Percentiles rank a stretch among this genome's conserved stretches.
These are phyloP conservation scores for Ogataea minuta DNA, from an alignment of 805 yeast species.

Conservation along the genomic window DNA sequence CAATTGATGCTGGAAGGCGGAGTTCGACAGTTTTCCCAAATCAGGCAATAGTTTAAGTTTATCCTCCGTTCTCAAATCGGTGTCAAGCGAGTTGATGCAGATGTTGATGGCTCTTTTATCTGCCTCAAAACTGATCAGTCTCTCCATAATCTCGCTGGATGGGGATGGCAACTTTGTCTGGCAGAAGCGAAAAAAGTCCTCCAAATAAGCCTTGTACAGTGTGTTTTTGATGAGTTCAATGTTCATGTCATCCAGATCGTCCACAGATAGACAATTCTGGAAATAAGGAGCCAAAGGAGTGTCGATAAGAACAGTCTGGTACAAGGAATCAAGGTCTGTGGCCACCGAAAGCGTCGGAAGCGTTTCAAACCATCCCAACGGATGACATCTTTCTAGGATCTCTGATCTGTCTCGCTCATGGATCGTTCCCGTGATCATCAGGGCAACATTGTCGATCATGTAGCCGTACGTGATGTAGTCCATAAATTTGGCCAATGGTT, in stretches of 20 bases:
- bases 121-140: conserved; percentile 83
- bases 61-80: conserved; percentile 74
- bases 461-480: conserved; percentile 94
- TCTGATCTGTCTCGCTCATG: conserved; percentile 92
- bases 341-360: conserved; percentile 93
- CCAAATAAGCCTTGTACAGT: conserved; percentile 88
- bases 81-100: conserved; percentile 81
- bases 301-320: conserved; percentile 88
- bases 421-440: conserved; percentile 95
- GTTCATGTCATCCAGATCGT: conserved; percentile 91
- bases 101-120: conserved; percentile 94
- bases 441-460: conserved; percentile 96
- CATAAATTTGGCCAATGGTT: conserved; percentile 76
- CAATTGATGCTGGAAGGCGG: conserved; percentile 62
- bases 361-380: conserved; percentile 98
- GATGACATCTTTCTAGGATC: conserved; percentile 87
- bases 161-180: conserved; percentile 63
- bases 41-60: conserved; percentile 72
- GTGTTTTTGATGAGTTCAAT: conserved; percentile 93
- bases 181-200: conserved; percentile 76
- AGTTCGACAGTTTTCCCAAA: conserved; percentile 73
- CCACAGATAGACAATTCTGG: conserved; percentile 80
- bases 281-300: conserved; percentile 98
- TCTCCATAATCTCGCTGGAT: conserved; percentile 75
- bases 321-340: conserved; percentile 89